Evolutionary conservation across 192 early-diverging fungal genomes (phyloP).

Genomic region (Linderina pennispora): DNA sequence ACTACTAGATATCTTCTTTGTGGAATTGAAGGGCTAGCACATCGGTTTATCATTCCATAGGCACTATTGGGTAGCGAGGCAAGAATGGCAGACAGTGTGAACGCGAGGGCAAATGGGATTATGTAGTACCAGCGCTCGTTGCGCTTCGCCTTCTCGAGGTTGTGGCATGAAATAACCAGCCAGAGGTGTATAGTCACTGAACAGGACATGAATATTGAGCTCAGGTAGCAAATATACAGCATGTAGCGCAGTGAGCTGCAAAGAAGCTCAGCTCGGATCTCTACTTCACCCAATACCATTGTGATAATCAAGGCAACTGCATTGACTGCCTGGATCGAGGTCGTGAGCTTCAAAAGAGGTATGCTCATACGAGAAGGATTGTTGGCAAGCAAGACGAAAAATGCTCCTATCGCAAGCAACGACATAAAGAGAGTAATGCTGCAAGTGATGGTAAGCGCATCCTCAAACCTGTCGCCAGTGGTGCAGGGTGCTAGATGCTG

Average conservation of each 20-base stretch:
- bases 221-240: conserved; percentile 34
- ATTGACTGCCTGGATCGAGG: conserved; percentile 35
- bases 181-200: conserved; percentile 38
- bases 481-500: too few relatives aligned
- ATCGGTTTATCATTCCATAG: conserved; percentile 15
- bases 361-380: conserved; percentile 31
- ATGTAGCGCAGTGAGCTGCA: conserved; percentile 38
- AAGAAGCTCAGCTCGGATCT: conserved; percentile 8
- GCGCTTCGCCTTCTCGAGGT: conserved; percentile 21
- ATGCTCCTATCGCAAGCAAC: conserved; percentile 13
- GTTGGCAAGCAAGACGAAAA: conserved; percentile 24
- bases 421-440: conserved; percentile 25
- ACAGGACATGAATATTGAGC: conserved; percentile 41
- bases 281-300: conserved; percentile 18
- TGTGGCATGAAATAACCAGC: conserved; percentile 39
- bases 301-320: conserved; percentile 29
- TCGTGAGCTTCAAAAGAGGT: conserved; percentile 35
- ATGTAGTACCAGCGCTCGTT: conserved; percentile 47
- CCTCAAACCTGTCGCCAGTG: too few relatives aligned
- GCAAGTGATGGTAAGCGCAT: too few relatives aligned
- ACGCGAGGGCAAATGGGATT: conserved; percentile 22
- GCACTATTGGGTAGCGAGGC: conserved; percentile 31
- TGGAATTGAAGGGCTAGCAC: conserved; percentile 10
- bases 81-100: conserved; percentile 16
- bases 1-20: conserved; percentile 15